Conservation (phyloP, 2,329 filamentous ascomycete species). For the Dothistroma septosporum region DNA sequence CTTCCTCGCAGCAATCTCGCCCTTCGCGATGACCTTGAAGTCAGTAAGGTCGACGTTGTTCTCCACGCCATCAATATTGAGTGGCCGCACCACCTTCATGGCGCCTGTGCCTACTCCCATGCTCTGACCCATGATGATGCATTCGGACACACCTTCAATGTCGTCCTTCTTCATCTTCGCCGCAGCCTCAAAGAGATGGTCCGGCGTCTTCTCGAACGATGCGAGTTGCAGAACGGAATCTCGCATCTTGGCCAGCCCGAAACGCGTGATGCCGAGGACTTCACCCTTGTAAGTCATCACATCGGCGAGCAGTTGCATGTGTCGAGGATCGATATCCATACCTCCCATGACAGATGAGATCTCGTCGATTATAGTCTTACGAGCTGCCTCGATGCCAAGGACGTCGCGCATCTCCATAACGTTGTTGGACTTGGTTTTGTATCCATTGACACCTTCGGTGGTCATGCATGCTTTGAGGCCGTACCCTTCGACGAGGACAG, state of each 20-base stretch:
- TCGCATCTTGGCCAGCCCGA: constrained; percentile 93
- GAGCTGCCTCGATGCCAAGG: constrained; percentile 90
- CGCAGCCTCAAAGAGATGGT: constrained; percentile 93
- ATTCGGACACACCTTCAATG: constrained; percentile 91
- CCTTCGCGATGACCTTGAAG: constrained; percentile 20
- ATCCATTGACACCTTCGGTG: constrained; percentile 83
- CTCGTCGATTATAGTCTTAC: constrained; percentile 81
- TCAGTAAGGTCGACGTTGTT: constrained; percentile 38
- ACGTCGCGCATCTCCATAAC: constrained; percentile 86
- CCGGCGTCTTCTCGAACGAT: constrained; percentile 95
- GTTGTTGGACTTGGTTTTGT: constrained; percentile 71
- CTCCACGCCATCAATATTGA: constrained; percentile 58
- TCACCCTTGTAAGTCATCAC: constrained; percentile 99
- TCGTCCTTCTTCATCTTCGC: constrained; percentile 85
- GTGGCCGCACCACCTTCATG: constrained; percentile 77
- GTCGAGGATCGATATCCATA: constrained; percentile 94
- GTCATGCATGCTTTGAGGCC: constrained; percentile 86
- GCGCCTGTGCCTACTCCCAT: constrained; percentile 88
- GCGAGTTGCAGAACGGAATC: constrained; percentile 91
- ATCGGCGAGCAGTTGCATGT: constrained; percentile 95
- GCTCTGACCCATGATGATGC: constrained; percentile 97
- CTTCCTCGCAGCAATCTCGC: constrained; percentile 13
- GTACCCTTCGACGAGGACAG: constrained; percentile 84
- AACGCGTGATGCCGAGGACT: constrained; percentile 91
- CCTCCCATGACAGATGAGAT: constrained; percentile 84